These are phyloP conservation scores for Exserohilum turcica DNA, from an alignment of 2,329 filamentous ascomycete species.

Conservation along the genomic window DNA sequence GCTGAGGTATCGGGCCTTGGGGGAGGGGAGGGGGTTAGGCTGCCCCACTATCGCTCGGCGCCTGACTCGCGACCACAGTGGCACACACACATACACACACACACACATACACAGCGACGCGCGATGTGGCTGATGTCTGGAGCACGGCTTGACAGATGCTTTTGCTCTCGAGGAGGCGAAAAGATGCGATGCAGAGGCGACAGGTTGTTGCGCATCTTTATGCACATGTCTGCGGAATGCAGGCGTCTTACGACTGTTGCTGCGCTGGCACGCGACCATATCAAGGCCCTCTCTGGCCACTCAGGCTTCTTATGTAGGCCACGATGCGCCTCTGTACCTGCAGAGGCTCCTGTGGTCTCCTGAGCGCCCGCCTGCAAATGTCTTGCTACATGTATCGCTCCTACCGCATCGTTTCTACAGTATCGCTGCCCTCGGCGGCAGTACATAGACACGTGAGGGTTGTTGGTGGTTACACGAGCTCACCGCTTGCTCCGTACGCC, in stretches of 20 bases:
- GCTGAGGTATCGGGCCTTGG: constrained; percentile 13
- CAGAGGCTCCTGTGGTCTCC: constrained; percentile 20
- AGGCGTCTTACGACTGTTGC: constrained; percentile 29
- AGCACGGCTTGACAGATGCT: background rate
- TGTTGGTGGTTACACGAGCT: constrained; percentile 26
- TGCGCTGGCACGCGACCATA: constrained; percentile 42
- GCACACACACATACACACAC: background rate
- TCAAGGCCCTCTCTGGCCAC: constrained; percentile 23
- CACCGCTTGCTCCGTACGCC: constrained; percentile 31
- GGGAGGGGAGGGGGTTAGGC: constrained; percentile 10
- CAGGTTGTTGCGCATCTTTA: constrained; percentile 10
- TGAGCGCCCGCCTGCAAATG: constrained; percentile 46
- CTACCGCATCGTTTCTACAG: background rate
- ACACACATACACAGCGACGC: background rate
- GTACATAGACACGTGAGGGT: background rate
- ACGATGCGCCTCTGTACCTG: constrained; percentile 47
- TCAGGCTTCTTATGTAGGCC: constrained; percentile 34
- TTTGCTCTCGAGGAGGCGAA: background rate
- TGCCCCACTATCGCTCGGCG: constrained; percentile 11
- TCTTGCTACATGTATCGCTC: constrained; percentile 22
- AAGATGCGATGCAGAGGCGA: background rate
- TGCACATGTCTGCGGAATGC: constrained; percentile 8
- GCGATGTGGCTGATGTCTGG: background rate
- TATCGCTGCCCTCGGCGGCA: background rate
- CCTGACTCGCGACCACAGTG: constrained; percentile 15